Base-by-base conservation (phyloP, 2,329 filamentous ascomycete genomes). In the Epichloe festucae region DNA sequence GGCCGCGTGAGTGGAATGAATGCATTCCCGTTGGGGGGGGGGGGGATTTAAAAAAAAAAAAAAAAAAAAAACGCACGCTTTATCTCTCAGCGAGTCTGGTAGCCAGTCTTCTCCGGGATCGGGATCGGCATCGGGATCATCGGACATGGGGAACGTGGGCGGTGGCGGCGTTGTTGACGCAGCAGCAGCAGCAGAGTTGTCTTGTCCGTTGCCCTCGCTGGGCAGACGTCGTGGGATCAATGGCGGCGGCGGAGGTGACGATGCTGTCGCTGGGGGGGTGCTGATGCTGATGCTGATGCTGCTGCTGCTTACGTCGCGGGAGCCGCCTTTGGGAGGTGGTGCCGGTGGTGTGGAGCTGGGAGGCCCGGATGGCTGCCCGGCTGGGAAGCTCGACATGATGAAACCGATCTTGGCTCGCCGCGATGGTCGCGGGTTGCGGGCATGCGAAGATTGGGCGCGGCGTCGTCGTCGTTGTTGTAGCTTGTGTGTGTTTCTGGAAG, bases 71-170 rank as follows among this genome's bases (percentile, higher is more conserved):
- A 21, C 21, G 4, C 5, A 94, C 89, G 87, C 83, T 72, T 93
- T 94, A 62, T 93, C 86, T 62, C 86, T 79, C 2, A 96, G 70
- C 12, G 81, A 71, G 54, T 79, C 77, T 1, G 89, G 89, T 3
- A 95, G 74, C 89, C 89, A 95, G 56, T 82, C 78, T 49, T 86
- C 81, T 19, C 82, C 80, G 0, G 79, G 79, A 57, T 84, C 81
- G 3, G 73, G 69, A 41, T 74, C 68, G 2, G 65, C 61, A 15
- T 70, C 68, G 2, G 65, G 61, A 15, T 70, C 61, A n/a, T 70
- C 65, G 6, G 48, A 19, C 27, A 38, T 38, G 5, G 54, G 41
- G 3, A 52, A 19, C 6, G 36, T 12, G 12, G 55, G 52, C 34
- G 67, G 55, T 23, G 67, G 62, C n/a, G 62, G 56, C 42, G 57